phyloP scores from a whole-genome alignment of 2,329 filamentous ascomycete genomes.

The Plenodomus biglobosus region DNA sequence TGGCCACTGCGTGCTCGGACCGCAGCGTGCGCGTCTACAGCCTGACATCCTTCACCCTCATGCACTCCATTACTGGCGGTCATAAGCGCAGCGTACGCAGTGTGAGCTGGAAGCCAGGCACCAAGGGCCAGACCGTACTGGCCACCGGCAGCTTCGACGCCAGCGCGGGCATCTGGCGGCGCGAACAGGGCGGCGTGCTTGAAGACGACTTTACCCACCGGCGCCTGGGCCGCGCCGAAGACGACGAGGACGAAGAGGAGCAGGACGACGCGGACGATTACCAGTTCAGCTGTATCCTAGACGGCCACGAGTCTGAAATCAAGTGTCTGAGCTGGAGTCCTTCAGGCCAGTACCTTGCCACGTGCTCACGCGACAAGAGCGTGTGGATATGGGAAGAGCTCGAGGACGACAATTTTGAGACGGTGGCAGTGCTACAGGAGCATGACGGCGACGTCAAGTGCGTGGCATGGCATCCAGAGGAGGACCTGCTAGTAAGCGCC shows the following conservation, averaged over 20 bases:
- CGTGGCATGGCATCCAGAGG: slow-evolving; percentile 84
- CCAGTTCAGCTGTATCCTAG: slow-evolving; percentile 87
- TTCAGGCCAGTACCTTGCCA: slow-evolving; percentile 77
- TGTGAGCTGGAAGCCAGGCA: slow-evolving; percentile 81
- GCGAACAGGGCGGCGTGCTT: slow-evolving; percentile 66
- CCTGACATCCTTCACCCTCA: slow-evolving; percentile 74
- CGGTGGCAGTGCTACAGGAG: slow-evolving; percentile 89
- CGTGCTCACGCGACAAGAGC: slow-evolving; percentile 87
- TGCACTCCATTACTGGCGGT: slow-evolving; percentile 79
- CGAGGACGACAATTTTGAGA: slow-evolving; percentile 94
- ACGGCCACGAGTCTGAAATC: slow-evolving; percentile 94
- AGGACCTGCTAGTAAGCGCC: slow-evolving; percentile 78
- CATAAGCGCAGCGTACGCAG: slow-evolving; percentile 89
- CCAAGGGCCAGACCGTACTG: slow-evolving; percentile 65
- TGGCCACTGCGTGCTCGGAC: slow-evolving; percentile 84
- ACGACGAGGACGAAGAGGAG: slow-evolving; percentile 57
- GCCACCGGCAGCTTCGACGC: slow-evolving; percentile 94
- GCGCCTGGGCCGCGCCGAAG: slow-evolving; percentile 29
- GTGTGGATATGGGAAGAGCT: slow-evolving; percentile 99
- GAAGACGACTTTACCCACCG: slow-evolving; percentile 30
- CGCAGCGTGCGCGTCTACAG: slow-evolving; percentile 90
- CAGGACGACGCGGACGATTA: slow-evolving; percentile 67
- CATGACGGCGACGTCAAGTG: slow-evolving; percentile 95
- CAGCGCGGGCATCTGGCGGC: slow-evolving; percentile 68
- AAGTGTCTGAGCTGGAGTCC: slow-evolving; percentile 76